Evolutionary conservation across 306 rosid genomes (phyloP).

Genomic region (Vigna reflexopilosa): DNA sequence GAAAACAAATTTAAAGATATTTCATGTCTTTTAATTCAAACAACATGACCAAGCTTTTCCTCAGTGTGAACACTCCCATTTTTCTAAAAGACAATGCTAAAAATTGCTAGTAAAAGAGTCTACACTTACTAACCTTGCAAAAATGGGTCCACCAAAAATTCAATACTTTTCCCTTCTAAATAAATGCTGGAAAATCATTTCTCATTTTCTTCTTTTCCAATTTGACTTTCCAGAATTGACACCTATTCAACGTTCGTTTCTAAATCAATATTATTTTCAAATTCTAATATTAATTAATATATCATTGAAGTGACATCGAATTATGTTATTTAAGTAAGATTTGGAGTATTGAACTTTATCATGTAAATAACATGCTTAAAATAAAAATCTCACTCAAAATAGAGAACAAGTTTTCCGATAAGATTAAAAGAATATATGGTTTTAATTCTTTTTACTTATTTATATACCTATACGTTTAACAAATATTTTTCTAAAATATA

Average conservation of each 20-base stretch:
- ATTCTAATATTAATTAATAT: too few relatives aligned
- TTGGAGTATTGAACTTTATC: too few relatives aligned
- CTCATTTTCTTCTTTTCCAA: background rate
- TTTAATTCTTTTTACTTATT: background rate
- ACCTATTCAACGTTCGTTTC: background rate
- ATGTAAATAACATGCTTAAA: too few relatives aligned
- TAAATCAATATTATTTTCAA: too few relatives aligned
- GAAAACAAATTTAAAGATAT: background rate
- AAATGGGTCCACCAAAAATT: background rate
- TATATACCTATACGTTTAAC: background rate
- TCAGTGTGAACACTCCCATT: slow-evolving; percentile 10
- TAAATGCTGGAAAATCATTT: background rate
- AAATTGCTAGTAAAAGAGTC: background rate
- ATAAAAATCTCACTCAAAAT: too few relatives aligned
- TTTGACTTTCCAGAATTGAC: background rate
- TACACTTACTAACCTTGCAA: background rate
- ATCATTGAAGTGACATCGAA: too few relatives aligned
- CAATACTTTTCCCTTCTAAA: background rate
- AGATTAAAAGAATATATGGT: too few relatives aligned
- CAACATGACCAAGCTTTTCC: background rate
- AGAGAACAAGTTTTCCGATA: too few relatives aligned
- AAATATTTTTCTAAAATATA: background rate
- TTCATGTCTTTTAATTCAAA: background rate
- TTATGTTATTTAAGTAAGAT: too few relatives aligned
- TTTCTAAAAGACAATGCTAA: background rate